A percentile compares a stretch with the other conserved stretches of the same genome.
Evolutionary conservation across 257 asterid genomes (phyloP).

Genomic region (Voacanga thouarsii): DNA sequence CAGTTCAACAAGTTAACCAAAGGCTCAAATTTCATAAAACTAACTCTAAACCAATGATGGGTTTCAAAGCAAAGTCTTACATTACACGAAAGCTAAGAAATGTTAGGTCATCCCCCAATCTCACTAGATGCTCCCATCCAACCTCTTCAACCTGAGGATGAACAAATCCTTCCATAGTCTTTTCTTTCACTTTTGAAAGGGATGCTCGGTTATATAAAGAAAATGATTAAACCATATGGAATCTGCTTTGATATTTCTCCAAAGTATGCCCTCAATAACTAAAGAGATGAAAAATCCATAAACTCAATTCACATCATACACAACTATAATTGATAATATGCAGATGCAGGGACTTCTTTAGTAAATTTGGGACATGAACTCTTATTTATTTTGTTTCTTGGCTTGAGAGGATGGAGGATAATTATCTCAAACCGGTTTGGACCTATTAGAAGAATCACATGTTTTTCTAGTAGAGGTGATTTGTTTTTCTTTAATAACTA

Average conservation of each 20-base stretch:
- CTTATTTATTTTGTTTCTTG: too few relatives aligned
- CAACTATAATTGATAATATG: not conserved
- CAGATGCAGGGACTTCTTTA: too few relatives aligned
- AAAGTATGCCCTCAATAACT: not conserved
- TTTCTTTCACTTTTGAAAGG: not conserved
- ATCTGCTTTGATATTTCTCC: not conserved
- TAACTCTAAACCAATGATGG: constrained; percentile 6
- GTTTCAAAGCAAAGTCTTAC: constrained; percentile 34
- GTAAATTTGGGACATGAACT: too few relatives aligned
- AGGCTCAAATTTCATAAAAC: constrained; percentile 8
- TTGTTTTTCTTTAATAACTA: too few relatives aligned
- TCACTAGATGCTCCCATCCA: constrained; percentile 77
- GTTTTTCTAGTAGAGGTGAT: too few relatives aligned
- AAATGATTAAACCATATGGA: not conserved
- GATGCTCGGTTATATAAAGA: not conserved
- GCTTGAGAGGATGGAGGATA: too few relatives aligned
- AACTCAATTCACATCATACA: not conserved
- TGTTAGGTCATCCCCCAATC: constrained; percentile 54
- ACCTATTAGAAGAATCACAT: too few relatives aligned
- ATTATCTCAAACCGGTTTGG: too few relatives aligned
- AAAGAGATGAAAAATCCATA: not conserved
- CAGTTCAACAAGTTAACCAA: constrained; percentile 6
- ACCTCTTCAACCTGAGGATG: constrained; percentile 67
- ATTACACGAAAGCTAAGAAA: constrained; percentile 52
- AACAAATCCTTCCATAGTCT: constrained; percentile 14